Evolutionary conservation across 139 green algal genomes (phyloP).

Genomic region (Mychonastes homosphaera): DNA sequence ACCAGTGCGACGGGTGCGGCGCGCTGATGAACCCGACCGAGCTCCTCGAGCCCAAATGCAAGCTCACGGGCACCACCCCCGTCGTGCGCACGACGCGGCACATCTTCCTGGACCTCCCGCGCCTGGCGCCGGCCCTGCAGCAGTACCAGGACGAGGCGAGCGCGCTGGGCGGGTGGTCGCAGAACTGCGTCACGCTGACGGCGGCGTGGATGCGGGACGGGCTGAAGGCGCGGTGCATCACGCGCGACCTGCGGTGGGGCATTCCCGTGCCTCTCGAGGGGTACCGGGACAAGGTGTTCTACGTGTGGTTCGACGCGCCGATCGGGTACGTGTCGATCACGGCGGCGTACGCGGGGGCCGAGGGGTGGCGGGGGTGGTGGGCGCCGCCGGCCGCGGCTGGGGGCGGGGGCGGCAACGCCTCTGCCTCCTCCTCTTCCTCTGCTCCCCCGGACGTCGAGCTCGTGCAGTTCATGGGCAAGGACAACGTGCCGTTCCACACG

Average conservation of each 20-base stretch:
- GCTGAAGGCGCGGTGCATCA: constrained; percentile 93
- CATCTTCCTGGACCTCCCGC: constrained; percentile 91
- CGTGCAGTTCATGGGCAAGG: constrained; percentile 99
- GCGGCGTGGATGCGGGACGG: constrained; percentile 91
- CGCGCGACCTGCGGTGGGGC: constrained; percentile 92
- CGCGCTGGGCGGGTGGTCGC: constrained; percentile 37
- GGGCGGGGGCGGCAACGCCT: not conserved
- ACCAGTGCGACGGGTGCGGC: constrained; percentile 88
- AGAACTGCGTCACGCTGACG: no score
- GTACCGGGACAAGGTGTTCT: constrained; percentile 80
- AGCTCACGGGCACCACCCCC: constrained; percentile 64
- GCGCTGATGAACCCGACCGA: constrained; percentile 87
- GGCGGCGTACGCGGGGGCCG: constrained; percentile 62
- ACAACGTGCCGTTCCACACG: constrained; percentile 98
- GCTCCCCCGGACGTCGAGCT: constrained; percentile 79
- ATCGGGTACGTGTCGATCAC: constrained; percentile 98
- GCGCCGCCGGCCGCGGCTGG: not conserved
- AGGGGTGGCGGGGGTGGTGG: no score
- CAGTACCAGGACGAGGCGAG: constrained; percentile 61
- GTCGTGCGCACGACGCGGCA: constrained; percentile 70
- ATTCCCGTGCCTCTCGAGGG: constrained; percentile 78
- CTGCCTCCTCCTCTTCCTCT: constrained; percentile 3
- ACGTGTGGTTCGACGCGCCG: constrained; percentile 97
- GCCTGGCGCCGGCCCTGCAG: constrained; percentile 41
- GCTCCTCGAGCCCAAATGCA: constrained; percentile 84